phyloP scores from a whole-genome alignment of 202 grass and related monocot species.

The Digitaria exilis region DNA sequence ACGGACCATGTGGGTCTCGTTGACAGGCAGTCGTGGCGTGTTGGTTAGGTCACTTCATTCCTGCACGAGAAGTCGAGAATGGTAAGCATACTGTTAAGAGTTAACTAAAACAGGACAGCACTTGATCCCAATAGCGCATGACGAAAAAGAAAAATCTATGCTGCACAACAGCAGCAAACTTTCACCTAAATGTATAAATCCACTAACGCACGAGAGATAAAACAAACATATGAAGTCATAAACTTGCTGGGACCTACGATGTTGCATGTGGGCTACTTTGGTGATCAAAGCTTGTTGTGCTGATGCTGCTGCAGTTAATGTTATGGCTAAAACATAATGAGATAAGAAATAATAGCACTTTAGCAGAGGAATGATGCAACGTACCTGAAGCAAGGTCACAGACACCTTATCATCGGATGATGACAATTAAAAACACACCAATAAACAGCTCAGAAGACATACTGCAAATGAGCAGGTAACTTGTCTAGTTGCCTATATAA shows the following conservation, averaged over 20 bases:
- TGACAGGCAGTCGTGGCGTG: background rate
- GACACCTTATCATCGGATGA: background rate
- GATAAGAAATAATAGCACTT: background rate
- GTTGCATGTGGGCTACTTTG: background rate
- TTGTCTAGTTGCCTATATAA: background rate
- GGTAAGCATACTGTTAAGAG: background rate
- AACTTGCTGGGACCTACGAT: background rate
- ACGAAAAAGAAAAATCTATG: background rate
- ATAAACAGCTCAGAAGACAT: background rate
- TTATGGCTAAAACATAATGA: background rate
- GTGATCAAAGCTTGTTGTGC: background rate
- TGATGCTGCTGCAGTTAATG: background rate
- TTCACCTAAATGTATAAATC: background rate
- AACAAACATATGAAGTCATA: background rate
- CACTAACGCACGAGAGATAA: background rate
- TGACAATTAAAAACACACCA: background rate
- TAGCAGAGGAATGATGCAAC: background rate
- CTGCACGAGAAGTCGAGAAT: constrained; percentile 1
- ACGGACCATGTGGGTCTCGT: background rate
- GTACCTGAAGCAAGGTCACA: background rate
- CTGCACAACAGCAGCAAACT: background rate
- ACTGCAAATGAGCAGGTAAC: background rate
- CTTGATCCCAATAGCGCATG: background rate
- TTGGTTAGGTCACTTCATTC: background rate
- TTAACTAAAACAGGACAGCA: background rate